Evolutionary conservation across 108 stramenopile species (phyloP).

Genomic region (Nitzschia palea): DNA sequence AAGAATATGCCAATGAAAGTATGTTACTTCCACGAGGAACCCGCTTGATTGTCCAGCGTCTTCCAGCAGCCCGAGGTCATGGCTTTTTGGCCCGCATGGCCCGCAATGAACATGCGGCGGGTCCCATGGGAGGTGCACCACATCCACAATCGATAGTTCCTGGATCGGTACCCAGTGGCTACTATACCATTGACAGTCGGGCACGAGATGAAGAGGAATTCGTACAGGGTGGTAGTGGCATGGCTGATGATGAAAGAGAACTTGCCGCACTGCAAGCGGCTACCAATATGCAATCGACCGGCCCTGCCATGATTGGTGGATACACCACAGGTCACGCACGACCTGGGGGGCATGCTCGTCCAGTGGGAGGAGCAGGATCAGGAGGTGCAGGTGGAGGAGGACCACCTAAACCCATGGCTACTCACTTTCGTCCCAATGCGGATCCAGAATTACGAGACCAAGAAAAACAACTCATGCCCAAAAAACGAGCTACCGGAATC

Average conservation of each 20-base stretch:
- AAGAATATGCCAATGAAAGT: slow-evolving; percentile 74
- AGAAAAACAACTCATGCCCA: slow-evolving; percentile 57
- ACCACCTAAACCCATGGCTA: not conserved
- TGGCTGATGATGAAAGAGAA: slow-evolving; percentile 59
- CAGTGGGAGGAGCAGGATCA: slow-evolving; percentile 17
- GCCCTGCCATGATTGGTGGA: slow-evolving; percentile 41
- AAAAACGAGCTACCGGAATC: slow-evolving; percentile 78
- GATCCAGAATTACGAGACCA: slow-evolving; percentile 83
- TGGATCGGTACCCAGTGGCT: slow-evolving; percentile 45
- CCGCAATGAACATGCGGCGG: slow-evolving; percentile 29
- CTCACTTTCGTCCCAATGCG: slow-evolving; percentile 61
- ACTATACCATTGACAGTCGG: slow-evolving; percentile 76
- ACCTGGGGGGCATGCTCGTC: slow-evolving; percentile 11
- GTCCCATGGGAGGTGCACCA: slow-evolving; percentile 4
- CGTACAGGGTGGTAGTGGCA: slow-evolving; percentile 15
- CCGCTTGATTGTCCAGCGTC: slow-evolving; percentile 70
- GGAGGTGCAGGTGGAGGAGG: slow-evolving; percentile 10
- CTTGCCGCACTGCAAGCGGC: slow-evolving; percentile 80
- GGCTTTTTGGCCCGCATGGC: slow-evolving; percentile 79
- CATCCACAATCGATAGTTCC: slow-evolving; percentile 1
- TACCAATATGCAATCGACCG: slow-evolving; percentile 44
- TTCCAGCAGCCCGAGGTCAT: slow-evolving; percentile 68
- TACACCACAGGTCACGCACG: slow-evolving; percentile 5
- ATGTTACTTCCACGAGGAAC: slow-evolving; percentile 79
- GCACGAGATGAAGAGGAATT: slow-evolving; percentile 72